Percentiles rank a stretch among this genome's conserved stretches.
Evolutionary conservation across 2,329 filamentous ascomycete species (phyloP).

Genomic region (Myriosclerotinia curreyana): DNA sequence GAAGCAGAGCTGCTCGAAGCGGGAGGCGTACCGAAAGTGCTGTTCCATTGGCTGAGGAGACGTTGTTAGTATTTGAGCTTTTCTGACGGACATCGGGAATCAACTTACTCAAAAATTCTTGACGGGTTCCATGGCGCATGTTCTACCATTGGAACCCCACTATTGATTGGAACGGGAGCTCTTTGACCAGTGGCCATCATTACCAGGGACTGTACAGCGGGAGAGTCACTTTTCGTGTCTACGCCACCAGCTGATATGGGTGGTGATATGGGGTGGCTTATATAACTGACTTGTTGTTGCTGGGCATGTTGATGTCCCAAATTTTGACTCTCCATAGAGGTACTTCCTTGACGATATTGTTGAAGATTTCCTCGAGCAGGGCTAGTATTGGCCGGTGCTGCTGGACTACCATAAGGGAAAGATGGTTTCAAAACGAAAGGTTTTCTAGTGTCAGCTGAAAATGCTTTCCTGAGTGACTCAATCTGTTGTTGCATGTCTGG

Average conservation of each 20-base stretch:
- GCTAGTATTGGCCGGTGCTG: slow-evolving; percentile 30
- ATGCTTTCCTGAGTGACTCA: slow-evolving; percentile 82
- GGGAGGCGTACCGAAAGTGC: slow-evolving; percentile 71
- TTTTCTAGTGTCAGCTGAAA: slow-evolving; percentile 79
- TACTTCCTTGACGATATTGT: slow-evolving; percentile 36
- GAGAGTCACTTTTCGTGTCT: slow-evolving; percentile 74
- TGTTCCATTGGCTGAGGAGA: slow-evolving; percentile 78
- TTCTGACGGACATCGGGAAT: background rate
- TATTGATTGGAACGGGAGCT: slow-evolving; percentile 47
- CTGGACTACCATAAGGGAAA: slow-evolving; percentile 81
- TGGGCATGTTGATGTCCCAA: slow-evolving; percentile 52
- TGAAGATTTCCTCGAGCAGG: slow-evolving; percentile 28
- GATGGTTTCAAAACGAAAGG: slow-evolving; percentile 85
- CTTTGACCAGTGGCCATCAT: slow-evolving; percentile 60
- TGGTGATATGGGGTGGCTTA: slow-evolving; percentile 71
- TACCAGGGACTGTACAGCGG: slow-evolving; percentile 66
- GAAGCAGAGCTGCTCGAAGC: slow-evolving; percentile 39
- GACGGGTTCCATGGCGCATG: slow-evolving; percentile 77
- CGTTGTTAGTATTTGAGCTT: slow-evolving; percentile 33
- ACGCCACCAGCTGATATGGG: slow-evolving; percentile 70
- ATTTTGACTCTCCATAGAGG: slow-evolving; percentile 43
- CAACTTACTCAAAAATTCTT: slow-evolving; percentile 83
- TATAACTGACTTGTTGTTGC: slow-evolving; percentile 60
- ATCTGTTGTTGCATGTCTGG: slow-evolving; percentile 88
- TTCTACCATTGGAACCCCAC: slow-evolving; percentile 49